These are phyloP conservation scores for Cylindrotheca fusiformis DNA, from an alignment of 108 stramenopile species.

Conservation along the genomic window DNA sequence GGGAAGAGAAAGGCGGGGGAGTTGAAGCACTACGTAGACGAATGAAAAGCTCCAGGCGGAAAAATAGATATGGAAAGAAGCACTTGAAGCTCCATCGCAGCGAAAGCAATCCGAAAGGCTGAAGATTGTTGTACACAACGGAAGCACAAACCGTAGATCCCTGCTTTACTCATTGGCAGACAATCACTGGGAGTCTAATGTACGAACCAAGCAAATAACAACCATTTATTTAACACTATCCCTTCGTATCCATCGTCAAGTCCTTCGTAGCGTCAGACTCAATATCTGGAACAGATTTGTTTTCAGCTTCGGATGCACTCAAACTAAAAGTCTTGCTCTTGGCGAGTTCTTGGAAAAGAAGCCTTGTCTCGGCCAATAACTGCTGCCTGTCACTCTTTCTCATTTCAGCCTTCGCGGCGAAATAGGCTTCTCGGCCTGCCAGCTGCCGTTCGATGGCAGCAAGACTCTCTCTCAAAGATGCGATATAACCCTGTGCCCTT, in stretches of 20 bases:
- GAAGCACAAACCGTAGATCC: no score
- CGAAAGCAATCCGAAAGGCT: not conserved
- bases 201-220: no score
- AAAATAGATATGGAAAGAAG: slow-evolving; percentile 15
- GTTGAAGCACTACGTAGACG: slow-evolving; percentile 31
- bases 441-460: slow-evolving; percentile 90
- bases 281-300: not conserved
- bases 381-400: slow-evolving; percentile 83
- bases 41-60: slow-evolving; percentile 22
- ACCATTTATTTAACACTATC: not conserved
- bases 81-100: not conserved
- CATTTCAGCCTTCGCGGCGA: slow-evolving; percentile 89
- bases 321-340: slow-evolving; percentile 10
- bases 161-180: no score
- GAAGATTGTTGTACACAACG: no score
- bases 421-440: slow-evolving; percentile 92
- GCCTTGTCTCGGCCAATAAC: slow-evolving; percentile 84
- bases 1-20: slow-evolving; percentile 63
- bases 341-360: slow-evolving; percentile 81
- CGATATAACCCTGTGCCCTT: slow-evolving; percentile 67
- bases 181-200: no score
- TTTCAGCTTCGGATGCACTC: slow-evolving; percentile 6
- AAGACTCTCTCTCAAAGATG: slow-evolving; percentile 85
- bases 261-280: not conserved
- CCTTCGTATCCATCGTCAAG: not conserved